Percentiles rank a stretch among this genome's conserved stretches.
These are phyloP conservation scores for Nemania abortiva DNA, from an alignment of 2,329 filamentous ascomycete genomes.

Conservation along the genomic window DNA sequence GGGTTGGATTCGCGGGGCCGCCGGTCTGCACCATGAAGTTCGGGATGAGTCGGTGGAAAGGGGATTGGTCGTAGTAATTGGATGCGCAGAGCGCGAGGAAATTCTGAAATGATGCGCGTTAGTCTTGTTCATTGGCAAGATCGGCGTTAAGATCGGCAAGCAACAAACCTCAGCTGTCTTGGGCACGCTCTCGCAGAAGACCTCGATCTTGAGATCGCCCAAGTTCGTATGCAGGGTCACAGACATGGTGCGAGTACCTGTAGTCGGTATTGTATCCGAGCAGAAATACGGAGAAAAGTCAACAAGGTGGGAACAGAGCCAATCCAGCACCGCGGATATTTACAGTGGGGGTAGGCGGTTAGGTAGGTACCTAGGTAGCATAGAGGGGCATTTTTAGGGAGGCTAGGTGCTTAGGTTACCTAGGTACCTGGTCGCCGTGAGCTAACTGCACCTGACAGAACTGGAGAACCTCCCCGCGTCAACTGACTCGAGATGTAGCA, in stretches of 20 bases:
- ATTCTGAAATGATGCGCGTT: constrained; percentile 67
- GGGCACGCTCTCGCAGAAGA: constrained; percentile 95
- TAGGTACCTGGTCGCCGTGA: not conserved
- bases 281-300: not conserved
- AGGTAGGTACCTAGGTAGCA: too few species aligned
- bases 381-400: constrained; percentile 5
- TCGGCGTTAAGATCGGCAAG: constrained; percentile 1
- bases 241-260: constrained; percentile 62
- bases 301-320: constrained; percentile 10
- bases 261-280: not conserved
- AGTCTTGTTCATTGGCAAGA: constrained; percentile 20
- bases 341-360: not conserved
- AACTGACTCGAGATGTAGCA: not conserved
- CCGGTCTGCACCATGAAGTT: constrained; percentile 86
- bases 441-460: not conserved
- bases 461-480: constrained; percentile 3
- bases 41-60: constrained; percentile 84
- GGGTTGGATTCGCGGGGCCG: constrained; percentile 66
- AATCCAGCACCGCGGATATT: not conserved
- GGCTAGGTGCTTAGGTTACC: not conserved
- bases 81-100: constrained; percentile 89
- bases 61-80: constrained; percentile 78
- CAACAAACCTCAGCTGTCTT: constrained; percentile 82
- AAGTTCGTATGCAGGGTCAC: constrained; percentile 86
- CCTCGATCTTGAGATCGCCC: constrained; percentile 92